phyloP scores from a whole-genome alignment of 371 early-diverging fungal genomes.

The Mortierella sp. region DNA sequence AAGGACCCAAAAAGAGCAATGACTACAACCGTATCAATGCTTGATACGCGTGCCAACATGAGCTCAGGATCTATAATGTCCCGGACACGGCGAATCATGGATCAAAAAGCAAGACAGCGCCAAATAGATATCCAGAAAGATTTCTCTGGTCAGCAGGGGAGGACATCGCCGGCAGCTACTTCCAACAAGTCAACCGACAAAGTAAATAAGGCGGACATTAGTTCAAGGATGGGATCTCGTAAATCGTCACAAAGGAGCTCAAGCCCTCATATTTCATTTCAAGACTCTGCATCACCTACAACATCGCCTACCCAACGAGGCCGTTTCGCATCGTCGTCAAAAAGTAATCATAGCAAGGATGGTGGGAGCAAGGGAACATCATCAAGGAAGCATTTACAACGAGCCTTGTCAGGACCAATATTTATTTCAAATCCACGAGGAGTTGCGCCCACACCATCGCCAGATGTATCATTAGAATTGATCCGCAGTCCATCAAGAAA shows the following conservation, averaged over 20 bases:
- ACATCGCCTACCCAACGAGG: slow-evolving; percentile 2
- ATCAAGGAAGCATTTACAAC: slow-evolving; percentile 8
- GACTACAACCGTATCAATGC: slow-evolving; percentile 33
- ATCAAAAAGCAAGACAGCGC: slow-evolving; percentile 27
- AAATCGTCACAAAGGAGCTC: slow-evolving; percentile 9
- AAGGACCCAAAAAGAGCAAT: slow-evolving; percentile 27
- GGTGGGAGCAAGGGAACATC: slow-evolving; percentile 1
- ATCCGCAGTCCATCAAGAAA: slow-evolving; percentile 2
- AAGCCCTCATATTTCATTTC: slow-evolving; percentile 7
- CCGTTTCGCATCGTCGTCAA: background rate
- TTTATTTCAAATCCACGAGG: slow-evolving; percentile 43
- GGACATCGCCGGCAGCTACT: background rate
- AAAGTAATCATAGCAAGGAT: slow-evolving; percentile 6
- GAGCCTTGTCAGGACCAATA: slow-evolving; percentile 20
- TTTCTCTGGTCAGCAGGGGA: slow-evolving; percentile 6
- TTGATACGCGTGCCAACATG: slow-evolving; percentile 41
- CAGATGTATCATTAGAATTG: slow-evolving; percentile 30
- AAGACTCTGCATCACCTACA: slow-evolving; percentile 16
- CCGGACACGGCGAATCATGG: slow-evolving; percentile 33
- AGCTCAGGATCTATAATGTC: slow-evolving; percentile 38
- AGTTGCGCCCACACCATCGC: slow-evolving; percentile 33
- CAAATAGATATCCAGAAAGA: slow-evolving; percentile 42
- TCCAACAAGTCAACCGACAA: background rate
- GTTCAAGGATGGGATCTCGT: background rate
- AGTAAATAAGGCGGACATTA: background rate